Evolutionary conservation across 805 yeast species (phyloP), one percentile per base, ranked within the genome.

Genomic region (Lachancea meyersii): DNA sequence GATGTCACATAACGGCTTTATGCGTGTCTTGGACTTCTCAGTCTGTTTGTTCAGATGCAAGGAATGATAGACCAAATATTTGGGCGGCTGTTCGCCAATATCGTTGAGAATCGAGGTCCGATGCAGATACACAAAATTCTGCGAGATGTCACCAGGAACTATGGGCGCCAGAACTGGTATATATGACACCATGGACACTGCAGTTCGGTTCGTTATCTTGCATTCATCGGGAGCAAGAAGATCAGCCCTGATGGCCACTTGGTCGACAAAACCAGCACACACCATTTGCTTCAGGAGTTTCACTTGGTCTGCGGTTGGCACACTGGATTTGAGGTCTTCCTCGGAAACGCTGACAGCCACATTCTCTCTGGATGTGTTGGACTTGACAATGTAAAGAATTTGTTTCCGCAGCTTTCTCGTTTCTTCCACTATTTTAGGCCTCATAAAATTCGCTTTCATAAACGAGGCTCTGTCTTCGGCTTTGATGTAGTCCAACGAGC

Each of bases 251-350:
- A 86, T 75, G 1, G 95, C 95, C 18, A 91, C 75, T 57, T 86
- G 95, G 61, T 93, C 99, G 31, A 93, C 72, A 54, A 85, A 93
- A 0, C 97, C 98, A 0, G 97, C 82, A 5, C 96, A 77, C 3
- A 91, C 71, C 79, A 93, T 89, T 64, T 93, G 99, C 56, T 87
- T 89, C 48, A 93, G 63, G 0, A 93, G 83, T 41, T 78, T 74
- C 4, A 87, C 58, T 64, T 93, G 98, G 5, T 64, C 58, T 28
- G 76, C 75, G 7, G 73, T 65, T 1, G 97, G 97, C 5, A 83
- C 76, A 0, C 70, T 75, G n/a, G 85, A 64, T 55, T 71, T 77
- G 51, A 78, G 50, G 11, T 73, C 77, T 9, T 62, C 60, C 8
- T 62, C 69, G 3, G 55, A 64, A 5, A 70, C 69, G 2, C 67